Conservation (phyloP, 257 asterid genomes). For the Scutellaria baicalensis region DNA sequence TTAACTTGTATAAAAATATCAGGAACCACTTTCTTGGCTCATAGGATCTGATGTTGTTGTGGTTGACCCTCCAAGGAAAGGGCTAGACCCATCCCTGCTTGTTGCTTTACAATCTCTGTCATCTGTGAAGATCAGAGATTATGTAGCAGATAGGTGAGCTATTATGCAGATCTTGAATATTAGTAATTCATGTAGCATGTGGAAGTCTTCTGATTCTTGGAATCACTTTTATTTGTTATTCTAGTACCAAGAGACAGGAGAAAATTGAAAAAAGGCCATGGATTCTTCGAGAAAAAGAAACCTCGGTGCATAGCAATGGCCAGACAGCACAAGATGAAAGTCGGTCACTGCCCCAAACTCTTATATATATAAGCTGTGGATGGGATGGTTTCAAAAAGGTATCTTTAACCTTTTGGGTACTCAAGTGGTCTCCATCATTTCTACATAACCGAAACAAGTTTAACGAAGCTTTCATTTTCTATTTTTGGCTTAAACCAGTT, state of each 20-base stretch:
- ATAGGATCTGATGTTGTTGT: slow-evolving; percentile 86
- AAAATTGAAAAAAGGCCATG: slow-evolving; percentile 82
- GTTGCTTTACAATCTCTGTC: slow-evolving; percentile 48
- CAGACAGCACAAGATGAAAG: slow-evolving; percentile 36
- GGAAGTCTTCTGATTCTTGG: slow-evolving; percentile 5
- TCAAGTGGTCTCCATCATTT: not conserved
- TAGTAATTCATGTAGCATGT: not conserved
- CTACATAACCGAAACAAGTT: not conserved
- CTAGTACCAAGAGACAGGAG: slow-evolving; percentile 33
- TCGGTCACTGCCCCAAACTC: slow-evolving; percentile 62
- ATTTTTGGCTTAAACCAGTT: not conserved
- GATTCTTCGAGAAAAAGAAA: slow-evolving; percentile 74
- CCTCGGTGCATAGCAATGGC: slow-evolving; percentile 45
- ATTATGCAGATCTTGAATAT: slow-evolving; percentile 7
- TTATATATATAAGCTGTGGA: slow-evolving; percentile 88
- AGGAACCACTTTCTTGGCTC: slow-evolving; percentile 93
- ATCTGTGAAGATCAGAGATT: slow-evolving; percentile 33
- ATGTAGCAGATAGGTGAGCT: slow-evolving; percentile 42
- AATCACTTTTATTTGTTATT: slow-evolving; percentile 14
- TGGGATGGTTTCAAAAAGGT: slow-evolving; percentile 97
- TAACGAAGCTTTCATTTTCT: not conserved
- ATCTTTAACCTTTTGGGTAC: slow-evolving; percentile 1
- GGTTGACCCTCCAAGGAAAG: slow-evolving; percentile 98
- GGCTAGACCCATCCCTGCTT: slow-evolving; percentile 70
- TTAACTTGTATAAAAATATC: slow-evolving; percentile 16